Percentiles rank a stretch among this genome's conserved stretches.
Evolutionary conservation across 2,329 filamentous ascomycete species (phyloP).

Genomic region (Colletotrichum noveboracense): DNA sequence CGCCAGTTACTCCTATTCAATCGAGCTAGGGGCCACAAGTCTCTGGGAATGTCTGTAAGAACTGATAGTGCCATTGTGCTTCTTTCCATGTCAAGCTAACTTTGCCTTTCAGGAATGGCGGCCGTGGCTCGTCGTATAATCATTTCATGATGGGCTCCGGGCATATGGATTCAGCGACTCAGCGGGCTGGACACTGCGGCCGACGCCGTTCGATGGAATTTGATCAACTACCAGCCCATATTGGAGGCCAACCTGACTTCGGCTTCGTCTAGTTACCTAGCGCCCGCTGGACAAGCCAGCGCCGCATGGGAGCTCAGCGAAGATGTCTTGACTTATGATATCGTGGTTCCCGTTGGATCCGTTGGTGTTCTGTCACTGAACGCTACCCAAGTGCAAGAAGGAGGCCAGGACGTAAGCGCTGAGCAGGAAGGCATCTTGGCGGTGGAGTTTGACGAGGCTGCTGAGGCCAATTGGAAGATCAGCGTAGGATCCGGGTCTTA

Average conservation of each 20-base stretch:
- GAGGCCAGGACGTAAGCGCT: background rate
- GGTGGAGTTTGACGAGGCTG: background rate
- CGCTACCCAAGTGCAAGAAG: background rate
- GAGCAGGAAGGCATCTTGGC: background rate
- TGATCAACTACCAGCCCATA: slow-evolving; percentile 1
- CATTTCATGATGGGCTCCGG: slow-evolving; percentile 21
- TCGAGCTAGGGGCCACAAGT: slow-evolving; percentile 4
- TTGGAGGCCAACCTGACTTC: slow-evolving; percentile 12
- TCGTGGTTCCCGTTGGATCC: background rate
- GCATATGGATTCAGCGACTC: slow-evolving; percentile 10
- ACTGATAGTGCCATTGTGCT: no score
- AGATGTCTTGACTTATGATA: background rate
- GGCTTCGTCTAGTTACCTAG: background rate
- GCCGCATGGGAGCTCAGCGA: background rate
- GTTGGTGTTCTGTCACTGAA: background rate
- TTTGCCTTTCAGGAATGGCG: background rate
- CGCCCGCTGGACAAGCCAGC: background rate
- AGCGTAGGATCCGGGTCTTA: background rate
- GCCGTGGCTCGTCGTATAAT: slow-evolving; percentile 3
- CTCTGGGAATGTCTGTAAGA: background rate
- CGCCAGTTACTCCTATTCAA: background rate
- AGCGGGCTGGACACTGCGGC: background rate
- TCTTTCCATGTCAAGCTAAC: background rate
- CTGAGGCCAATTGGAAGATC: background rate
- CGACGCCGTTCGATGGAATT: background rate